These are phyloP conservation scores for Serpula lacrymans DNA, from an alignment of 768 basidiomycete genomes.

Conservation along the genomic window DNA sequence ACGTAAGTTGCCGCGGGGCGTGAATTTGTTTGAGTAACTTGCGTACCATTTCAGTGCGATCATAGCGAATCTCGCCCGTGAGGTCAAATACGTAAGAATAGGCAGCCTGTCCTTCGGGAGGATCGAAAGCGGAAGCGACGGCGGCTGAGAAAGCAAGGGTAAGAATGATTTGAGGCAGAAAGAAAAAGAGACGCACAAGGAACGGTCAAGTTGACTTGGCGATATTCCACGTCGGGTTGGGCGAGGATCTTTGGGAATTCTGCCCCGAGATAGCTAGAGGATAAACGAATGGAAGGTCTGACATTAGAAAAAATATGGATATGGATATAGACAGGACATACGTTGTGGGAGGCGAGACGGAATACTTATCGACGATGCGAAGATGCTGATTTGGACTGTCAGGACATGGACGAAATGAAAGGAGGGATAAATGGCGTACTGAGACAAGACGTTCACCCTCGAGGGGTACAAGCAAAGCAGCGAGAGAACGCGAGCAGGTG, in stretches of 20 bases:
- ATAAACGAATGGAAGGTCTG: conserved; percentile 6
- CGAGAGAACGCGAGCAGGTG: conserved; percentile 72
- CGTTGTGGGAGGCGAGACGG: conserved; percentile 73
- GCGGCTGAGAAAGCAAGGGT: conserved; percentile 44
- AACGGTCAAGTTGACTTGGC: conserved; percentile 77
- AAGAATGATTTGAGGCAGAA: conserved; percentile 6
- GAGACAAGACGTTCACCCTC: conserved; percentile 69
- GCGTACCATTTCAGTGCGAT: conserved; percentile 71
- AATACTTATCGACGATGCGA: conserved; percentile 73
- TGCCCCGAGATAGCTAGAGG: conserved; percentile 67
- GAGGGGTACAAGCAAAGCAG: conserved; percentile 61
- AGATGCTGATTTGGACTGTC: conserved; percentile 43
- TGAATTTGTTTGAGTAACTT: too few relatives aligned
- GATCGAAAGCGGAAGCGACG: conserved; percentile 67
- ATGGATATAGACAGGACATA: conserved; percentile 32
- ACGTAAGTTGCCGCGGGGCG: conserved; percentile 1
- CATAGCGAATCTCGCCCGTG: conserved; percentile 74
- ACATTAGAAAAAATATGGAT: conserved; percentile 15
- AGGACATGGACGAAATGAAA: conserved; percentile 8
- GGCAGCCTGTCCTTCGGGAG: conserved; percentile 61
- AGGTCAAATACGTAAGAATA: conserved; percentile 85
- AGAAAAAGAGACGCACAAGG: conserved; percentile 43
- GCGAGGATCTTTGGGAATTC: conserved; percentile 70
- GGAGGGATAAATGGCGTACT: conserved; percentile 38
- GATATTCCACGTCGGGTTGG: conserved; percentile 72